Evolutionary conservation across 345 rosid species (phyloP).

Genomic region (Turritis glabra): DNA sequence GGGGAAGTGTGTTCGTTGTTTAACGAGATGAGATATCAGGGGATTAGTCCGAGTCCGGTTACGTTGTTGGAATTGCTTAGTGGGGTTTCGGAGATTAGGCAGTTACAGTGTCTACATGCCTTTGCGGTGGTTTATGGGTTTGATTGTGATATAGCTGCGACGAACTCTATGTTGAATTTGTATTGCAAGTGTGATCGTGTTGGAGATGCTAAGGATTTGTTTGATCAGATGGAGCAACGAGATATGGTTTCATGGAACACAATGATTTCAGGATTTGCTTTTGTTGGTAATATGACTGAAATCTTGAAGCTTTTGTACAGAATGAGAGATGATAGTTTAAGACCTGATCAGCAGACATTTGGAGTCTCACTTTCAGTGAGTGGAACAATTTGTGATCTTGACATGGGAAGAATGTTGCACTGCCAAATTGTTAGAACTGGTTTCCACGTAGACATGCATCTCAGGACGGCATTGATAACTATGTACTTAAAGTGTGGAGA

Average conservation of each 20-base stretch:
- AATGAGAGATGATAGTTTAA: slow-evolving; percentile 45
- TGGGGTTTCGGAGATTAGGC: slow-evolving; percentile 43
- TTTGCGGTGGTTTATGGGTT: slow-evolving; percentile 50
- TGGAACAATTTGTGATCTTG: slow-evolving; percentile 45
- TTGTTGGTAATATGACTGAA: slow-evolving; percentile 42
- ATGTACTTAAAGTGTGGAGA: slow-evolving; percentile 74
- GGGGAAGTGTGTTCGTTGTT: slow-evolving; percentile 42
- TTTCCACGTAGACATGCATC: slow-evolving; percentile 50
- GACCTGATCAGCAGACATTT: slow-evolving; percentile 54
- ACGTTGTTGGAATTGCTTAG: slow-evolving; percentile 53
- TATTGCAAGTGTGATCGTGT: slow-evolving; percentile 50
- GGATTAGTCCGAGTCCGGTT: slow-evolving; percentile 53
- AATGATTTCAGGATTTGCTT: slow-evolving; percentile 51
- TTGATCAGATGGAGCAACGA: slow-evolving; percentile 48
- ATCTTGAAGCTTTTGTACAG: slow-evolving; percentile 44
- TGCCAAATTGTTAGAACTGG: slow-evolving; percentile 55
- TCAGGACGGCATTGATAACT: slow-evolving; percentile 56
- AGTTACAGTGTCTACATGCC: slow-evolving; percentile 53
- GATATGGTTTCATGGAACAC: slow-evolving; percentile 65
- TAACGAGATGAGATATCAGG: slow-evolving; percentile 48
- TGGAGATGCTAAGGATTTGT: slow-evolving; percentile 48
- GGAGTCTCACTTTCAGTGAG: slow-evolving; percentile 44
- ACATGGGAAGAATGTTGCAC: slow-evolving; percentile 55
- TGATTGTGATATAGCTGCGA: slow-evolving; percentile 38
- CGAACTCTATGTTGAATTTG: slow-evolving; percentile 50